These are phyloP conservation scores for Penicillium crystallinum DNA, from an alignment of 495 filamentous ascomycete species.

Conservation along the genomic window DNA sequence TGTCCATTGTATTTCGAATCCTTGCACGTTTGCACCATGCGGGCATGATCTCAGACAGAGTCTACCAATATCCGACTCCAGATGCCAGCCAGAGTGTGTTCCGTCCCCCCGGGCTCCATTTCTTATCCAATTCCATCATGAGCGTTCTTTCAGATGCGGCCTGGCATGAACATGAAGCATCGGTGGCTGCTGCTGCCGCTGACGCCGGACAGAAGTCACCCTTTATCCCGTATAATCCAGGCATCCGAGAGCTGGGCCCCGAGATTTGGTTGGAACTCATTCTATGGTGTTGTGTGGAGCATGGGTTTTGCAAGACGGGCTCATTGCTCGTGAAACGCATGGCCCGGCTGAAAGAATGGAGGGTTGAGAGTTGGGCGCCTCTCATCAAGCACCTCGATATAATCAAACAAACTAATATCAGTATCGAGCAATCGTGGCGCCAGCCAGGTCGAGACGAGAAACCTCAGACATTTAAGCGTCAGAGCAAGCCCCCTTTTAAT, in stretches of 20 bases:
- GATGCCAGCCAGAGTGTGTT: constrained; percentile 33
- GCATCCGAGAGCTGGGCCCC: constrained; percentile 48
- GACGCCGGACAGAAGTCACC: constrained; percentile 48
- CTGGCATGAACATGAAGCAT: constrained; percentile 49
- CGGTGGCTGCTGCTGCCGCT: constrained; percentile 38
- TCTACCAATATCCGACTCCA: constrained; percentile 46
- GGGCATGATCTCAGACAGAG: constrained; percentile 50
- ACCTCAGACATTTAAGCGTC: constrained; percentile 13
- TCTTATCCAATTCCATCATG: constrained; percentile 55
- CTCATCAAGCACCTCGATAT: constrained; percentile 23
- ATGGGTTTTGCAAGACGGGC: constrained; percentile 52
- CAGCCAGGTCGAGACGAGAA: constrained; percentile 19
- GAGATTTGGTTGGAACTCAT: constrained; percentile 64
- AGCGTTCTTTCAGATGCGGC: constrained; percentile 58
- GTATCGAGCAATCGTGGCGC: constrained; percentile 32
- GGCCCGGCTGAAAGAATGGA: constrained; percentile 32
- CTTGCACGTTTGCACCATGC: constrained; percentile 58
- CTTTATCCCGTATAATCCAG: constrained; percentile 44
- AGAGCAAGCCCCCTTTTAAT: constrained; percentile 28
- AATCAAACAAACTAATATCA: constrained; percentile 32
- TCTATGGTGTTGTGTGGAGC: constrained; percentile 63
- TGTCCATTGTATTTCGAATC: constrained; percentile 53
- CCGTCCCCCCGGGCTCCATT: constrained; percentile 54
- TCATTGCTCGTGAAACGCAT: constrained; percentile 44
- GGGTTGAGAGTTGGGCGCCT: constrained; percentile 34